These are phyloP conservation scores for Paecilomyces variotii DNA, from an alignment of 2,329 filamentous ascomycete genomes.

Conservation along the genomic window DNA sequence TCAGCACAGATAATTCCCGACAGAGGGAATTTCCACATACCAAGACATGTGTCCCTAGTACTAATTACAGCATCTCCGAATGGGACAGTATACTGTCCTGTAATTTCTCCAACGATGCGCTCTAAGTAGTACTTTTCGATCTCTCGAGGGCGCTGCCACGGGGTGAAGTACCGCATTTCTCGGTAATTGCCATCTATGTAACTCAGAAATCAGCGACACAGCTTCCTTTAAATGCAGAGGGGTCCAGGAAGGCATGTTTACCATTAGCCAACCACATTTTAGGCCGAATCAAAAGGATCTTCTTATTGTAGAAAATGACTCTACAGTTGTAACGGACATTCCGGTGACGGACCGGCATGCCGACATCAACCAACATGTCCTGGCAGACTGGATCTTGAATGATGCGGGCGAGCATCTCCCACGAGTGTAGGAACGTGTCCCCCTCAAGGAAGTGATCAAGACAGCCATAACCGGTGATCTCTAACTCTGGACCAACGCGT, in stretches of 20 bases:
- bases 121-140: conserved; percentile 60
- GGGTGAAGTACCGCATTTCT: conserved; percentile 55
- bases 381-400: conserved; percentile 52
- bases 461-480: conserved; percentile 40
- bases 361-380: conserved; percentile 59
- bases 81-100: conserved; percentile 48
- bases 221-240: not conserved
- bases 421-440: conserved; percentile 52
- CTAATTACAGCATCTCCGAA: conserved; percentile 63
- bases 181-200: conserved; percentile 52
- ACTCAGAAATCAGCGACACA: not conserved
- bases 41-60: conserved; percentile 55
- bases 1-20: not conserved
- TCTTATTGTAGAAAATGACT: conserved; percentile 56
- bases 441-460: conserved; percentile 59
- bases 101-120: conserved; percentile 49
- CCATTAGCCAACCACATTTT: conserved; percentile 64
- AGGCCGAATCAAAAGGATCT: conserved; percentile 63
- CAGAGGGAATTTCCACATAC: conserved; percentile 15
- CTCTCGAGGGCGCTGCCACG: conserved; percentile 50
- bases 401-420: conserved; percentile 56
- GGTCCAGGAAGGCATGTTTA: conserved; percentile 6
- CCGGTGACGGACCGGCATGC: conserved; percentile 55
- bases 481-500: conserved; percentile 50
- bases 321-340: conserved; percentile 59